Conservation (phyloP, 805 yeast genomes). For the Teunomyces kruisii region DNA sequence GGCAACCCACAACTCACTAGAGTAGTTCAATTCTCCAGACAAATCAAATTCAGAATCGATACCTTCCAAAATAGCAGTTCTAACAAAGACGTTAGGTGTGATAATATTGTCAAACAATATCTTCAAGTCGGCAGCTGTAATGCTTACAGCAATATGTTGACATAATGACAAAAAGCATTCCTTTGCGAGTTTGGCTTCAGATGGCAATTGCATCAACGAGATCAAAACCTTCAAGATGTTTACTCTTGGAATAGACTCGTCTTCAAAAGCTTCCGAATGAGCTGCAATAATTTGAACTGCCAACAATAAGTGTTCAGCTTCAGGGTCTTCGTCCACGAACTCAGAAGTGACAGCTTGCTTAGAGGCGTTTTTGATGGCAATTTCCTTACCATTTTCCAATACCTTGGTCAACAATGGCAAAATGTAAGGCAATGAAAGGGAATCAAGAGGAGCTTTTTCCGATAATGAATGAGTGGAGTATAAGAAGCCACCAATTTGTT, state of each 20-base stretch:
- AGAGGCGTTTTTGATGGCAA: constrained; percentile 51
- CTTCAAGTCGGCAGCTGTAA: constrained; percentile 54
- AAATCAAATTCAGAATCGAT: constrained; percentile 80
- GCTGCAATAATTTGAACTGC: constrained; percentile 72
- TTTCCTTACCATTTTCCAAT: constrained; percentile 61
- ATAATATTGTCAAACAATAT: constrained; percentile 57
- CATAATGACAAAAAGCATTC: constrained; percentile 79
- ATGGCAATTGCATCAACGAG: constrained; percentile 66
- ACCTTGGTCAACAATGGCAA: constrained; percentile 73
- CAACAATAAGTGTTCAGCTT: constrained; percentile 79
- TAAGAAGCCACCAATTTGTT: constrained; percentile 62
- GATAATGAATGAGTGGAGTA: constrained; percentile 74
- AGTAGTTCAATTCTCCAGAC: constrained; percentile 45
- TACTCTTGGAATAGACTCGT: constrained; percentile 66
- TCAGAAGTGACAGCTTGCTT: constrained; percentile 58
- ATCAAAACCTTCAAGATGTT: constrained; percentile 62
- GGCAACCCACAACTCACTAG: constrained; percentile 76
- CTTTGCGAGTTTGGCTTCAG: constrained; percentile 77
- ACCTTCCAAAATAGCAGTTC: constrained; percentile 77
- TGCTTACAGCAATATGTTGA: constrained; percentile 69
- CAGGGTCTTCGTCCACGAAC: constrained; percentile 78
- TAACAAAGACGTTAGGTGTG: constrained; percentile 66
- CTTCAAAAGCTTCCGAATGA: constrained; percentile 68
- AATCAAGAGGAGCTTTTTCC: constrained; percentile 70
- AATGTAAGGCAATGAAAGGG: constrained; percentile 66